Base-by-base conservation (phyloP, 2,329 filamentous ascomycete species). In the Hypoxylon sp. region DNA sequence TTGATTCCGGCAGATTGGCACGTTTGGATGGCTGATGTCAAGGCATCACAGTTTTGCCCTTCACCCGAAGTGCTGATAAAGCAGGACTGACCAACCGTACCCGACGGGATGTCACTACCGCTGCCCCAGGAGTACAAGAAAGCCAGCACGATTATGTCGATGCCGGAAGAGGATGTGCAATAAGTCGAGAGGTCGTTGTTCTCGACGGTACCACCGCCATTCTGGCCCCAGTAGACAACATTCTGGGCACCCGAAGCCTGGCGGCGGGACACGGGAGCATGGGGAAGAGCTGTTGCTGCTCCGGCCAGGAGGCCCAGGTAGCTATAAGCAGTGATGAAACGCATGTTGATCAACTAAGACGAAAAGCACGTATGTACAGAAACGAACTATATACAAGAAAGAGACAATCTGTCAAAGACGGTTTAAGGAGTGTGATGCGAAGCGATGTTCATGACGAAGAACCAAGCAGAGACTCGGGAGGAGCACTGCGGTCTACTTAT, bases 61-160 rank as follows among this genome's bases (percentile, higher is more conserved):
- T 77, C 61, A 32, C 78, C 76, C 0, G 72, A 67, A 12, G 67
- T 73, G 61, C 71, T 77, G 59, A 80, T 79, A 60, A 64, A 75
- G 70, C 79, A 80, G 12, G 75, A 76, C 63, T 79, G 74, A 28
- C 80, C 79, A 50, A 82, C 76, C 6, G 74, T 76, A 16, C 80
- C 80, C 7, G 77, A 77, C 11, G 80, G 74, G 28, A 80, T 79
- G n/a, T 64, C 71, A 26, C 70, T 68, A 6, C 75, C 78, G 54
- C 73, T 75, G 22, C 78, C 78, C 55, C 72, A 83, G 28, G 75
- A 53, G 69, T 79, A 81, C 5, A 83, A 64, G 67, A 83, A 83
- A 16, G 80, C 73, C 5, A 83, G 73, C 1, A 82, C 79, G 32
- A 83, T 70, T 38, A 82, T 76, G 65, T 82, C 79, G 46, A 82